phyloP scores from a whole-genome alignment of 805 yeast genomes.

The Starmerella apis region DNA sequence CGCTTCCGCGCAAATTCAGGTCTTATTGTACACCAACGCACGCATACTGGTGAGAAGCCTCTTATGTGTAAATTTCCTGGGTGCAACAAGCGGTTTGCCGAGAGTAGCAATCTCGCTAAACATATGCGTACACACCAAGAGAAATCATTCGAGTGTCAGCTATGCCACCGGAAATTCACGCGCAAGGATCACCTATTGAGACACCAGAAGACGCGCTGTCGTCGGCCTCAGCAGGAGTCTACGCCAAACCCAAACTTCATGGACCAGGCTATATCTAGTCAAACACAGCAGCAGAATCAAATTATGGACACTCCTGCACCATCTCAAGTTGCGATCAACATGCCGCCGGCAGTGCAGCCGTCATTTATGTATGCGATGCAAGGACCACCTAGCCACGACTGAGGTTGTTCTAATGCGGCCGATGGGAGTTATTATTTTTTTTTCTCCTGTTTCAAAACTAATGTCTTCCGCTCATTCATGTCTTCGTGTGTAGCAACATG shows the following conservation, averaged over 20 bases:
- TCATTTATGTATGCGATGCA: neutral
- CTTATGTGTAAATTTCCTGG: conserved; percentile 66
- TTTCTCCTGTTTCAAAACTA: no score
- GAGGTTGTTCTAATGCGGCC: no score
- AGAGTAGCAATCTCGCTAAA: conserved; percentile 77
- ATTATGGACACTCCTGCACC: no score
- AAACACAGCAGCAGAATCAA: neutral
- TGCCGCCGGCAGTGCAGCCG: neutral
- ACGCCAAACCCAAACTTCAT: neutral
- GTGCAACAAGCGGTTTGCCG: conserved; percentile 78
- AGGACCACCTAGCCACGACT: neutral
- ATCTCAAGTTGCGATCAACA: no score
- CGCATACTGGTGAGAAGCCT: conserved; percentile 88
- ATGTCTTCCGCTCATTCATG: no score
- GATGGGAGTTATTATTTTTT: no score
- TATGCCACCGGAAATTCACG: conserved; percentile 23
- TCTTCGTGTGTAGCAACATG: no score
- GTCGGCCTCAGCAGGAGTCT: conserved; percentile 3
- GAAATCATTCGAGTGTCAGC: conserved; percentile 19
- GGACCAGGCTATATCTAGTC: neutral
- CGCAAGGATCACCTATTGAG: conserved; percentile 25
- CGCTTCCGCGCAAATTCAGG: conserved; percentile 73
- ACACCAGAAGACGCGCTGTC: conserved; percentile 19
- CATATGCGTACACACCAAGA: conserved; percentile 68
- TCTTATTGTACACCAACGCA: conserved; percentile 69